Percentiles rank a stretch among this genome's conserved stretches.
Conservation (phyloP, 371 early-diverging fungal species). For the Mucor mucedo region DNA sequence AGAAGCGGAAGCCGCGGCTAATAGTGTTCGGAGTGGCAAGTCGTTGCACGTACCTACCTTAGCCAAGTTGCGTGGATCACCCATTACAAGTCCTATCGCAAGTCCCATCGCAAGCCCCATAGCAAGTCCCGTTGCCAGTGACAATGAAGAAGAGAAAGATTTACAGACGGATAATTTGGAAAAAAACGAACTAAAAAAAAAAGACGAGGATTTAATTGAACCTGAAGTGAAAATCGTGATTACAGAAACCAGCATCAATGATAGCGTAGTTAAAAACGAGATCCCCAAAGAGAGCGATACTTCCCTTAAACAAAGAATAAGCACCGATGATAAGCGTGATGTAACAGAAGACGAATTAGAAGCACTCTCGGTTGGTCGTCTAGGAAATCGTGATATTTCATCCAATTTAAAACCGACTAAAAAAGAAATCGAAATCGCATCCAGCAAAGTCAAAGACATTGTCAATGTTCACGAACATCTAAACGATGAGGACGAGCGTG, state of each 20-base stretch:
- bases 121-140: constrained; percentile 1
- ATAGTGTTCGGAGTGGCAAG: background rate
- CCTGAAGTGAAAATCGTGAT: no score
- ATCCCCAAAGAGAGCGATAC: no score
- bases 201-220: background rate
- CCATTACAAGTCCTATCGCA: background rate
- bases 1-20: background rate
- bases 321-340: background rate
- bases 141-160: constrained; percentile 19
- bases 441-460: constrained; percentile 27
- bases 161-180: background rate
- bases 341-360: constrained; percentile 4
- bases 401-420: background rate
- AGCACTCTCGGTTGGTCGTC: constrained; percentile 1
- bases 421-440: constrained; percentile 1
- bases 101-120: constrained; percentile 5
- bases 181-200: background rate
- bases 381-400: background rate
- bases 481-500: constrained; percentile 26
- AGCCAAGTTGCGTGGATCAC: constrained; percentile 14
- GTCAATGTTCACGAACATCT: constrained; percentile 29
- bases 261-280: no score
- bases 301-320: background rate
- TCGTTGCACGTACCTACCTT: constrained; percentile 14
- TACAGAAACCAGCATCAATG: no score